phyloP scores from a whole-genome alignment of 371 early-diverging fungal species.

The Actinomucor elegans region DNA sequence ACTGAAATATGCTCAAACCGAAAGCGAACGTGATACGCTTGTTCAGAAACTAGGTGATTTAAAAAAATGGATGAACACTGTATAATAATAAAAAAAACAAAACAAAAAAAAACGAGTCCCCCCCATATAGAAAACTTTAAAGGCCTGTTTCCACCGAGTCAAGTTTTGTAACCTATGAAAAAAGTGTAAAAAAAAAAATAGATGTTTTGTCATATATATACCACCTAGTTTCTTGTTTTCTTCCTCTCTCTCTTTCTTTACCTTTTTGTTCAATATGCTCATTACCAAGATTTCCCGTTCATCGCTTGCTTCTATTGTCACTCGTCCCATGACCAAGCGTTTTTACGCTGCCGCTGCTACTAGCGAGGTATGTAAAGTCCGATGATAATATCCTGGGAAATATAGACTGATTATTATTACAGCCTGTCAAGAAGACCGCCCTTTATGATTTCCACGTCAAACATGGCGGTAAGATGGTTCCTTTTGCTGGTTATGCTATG shows the following conservation, averaged over 20 bases:
- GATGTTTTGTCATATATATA: constrained; percentile 3
- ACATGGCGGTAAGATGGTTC: constrained; percentile 95
- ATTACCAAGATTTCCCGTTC: constrained; percentile 20
- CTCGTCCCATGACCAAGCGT: constrained; percentile 21
- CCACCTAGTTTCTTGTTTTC: neutral
- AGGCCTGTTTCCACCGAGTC: constrained; percentile 44
- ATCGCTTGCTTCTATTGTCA: constrained; percentile 13
- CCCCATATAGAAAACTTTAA: constrained; percentile 4
- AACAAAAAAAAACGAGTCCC: neutral
- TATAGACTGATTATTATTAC: neutral
- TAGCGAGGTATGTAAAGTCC: constrained; percentile 23
- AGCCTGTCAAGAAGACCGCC: constrained; percentile 73
- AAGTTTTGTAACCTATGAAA: constrained; percentile 41
- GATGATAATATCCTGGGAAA: neutral
- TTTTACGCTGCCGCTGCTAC: constrained; percentile 35
- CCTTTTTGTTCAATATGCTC: constrained; percentile 1
- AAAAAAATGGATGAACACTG: constrained; percentile 39
- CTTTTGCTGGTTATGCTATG: constrained; percentile 97
- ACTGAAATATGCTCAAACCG: constrained; percentile 71
- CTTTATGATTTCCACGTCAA: constrained; percentile 90
- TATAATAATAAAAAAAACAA: neutral
- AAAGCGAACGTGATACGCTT: constrained; percentile 66
- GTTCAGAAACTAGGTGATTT: constrained; percentile 63
- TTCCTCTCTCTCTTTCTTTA: constrained; percentile 7
- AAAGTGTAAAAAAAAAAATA: constrained; percentile 18